These are phyloP conservation scores for Clonostachys sp. DNA, from an alignment of 2,329 filamentous ascomycete species.

Conservation along the genomic window DNA sequence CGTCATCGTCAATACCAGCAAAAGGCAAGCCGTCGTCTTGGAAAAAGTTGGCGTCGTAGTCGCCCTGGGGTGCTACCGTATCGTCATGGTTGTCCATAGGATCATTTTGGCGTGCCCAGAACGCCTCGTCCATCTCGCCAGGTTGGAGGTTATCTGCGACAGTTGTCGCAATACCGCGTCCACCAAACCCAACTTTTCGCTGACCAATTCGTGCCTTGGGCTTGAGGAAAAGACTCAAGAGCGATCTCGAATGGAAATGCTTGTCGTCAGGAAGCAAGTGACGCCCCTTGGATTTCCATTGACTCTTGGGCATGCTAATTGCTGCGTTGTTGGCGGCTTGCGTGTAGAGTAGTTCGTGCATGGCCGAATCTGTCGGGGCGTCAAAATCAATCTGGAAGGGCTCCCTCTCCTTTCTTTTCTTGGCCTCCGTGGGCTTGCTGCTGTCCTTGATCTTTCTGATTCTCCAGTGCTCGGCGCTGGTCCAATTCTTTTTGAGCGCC, in stretches of 20 bases:
- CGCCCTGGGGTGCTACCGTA: constrained; percentile 57
- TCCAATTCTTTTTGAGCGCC: constrained; percentile 94
- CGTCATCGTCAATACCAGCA: constrained; percentile 57
- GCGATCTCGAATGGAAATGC: constrained; percentile 91
- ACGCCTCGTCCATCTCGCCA: constrained; percentile 88
- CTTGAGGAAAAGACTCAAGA: constrained; percentile 89
- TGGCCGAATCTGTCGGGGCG: constrained; percentile 63
- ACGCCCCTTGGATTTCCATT: constrained; percentile 90
- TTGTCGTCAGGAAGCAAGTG: constrained; percentile 97
- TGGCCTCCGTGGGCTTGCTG: constrained; percentile 58
- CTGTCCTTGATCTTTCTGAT: constrained; percentile 86
- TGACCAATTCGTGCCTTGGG: constrained; percentile 81
- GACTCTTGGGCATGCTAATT: constrained; percentile 85
- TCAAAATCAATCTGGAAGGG: constrained; percentile 91
- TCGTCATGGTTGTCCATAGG: constrained; percentile 44
- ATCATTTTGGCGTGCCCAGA: constrained; percentile 78
- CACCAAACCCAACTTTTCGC: constrained; percentile 24
- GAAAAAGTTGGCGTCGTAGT: constrained; percentile 98
- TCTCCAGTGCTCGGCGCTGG: constrained; percentile 96
- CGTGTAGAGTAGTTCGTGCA: constrained; percentile 77
- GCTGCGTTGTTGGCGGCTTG: constrained; percentile 73
- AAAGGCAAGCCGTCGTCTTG: constrained; percentile 78
- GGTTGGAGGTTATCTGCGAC: constrained; percentile 50
- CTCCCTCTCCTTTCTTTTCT: constrained; percentile 88
- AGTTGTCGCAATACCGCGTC: constrained; percentile 31